phyloP scores from a whole-genome alignment of 345 rosid species.

The Eucalyptus pumila region DNA sequence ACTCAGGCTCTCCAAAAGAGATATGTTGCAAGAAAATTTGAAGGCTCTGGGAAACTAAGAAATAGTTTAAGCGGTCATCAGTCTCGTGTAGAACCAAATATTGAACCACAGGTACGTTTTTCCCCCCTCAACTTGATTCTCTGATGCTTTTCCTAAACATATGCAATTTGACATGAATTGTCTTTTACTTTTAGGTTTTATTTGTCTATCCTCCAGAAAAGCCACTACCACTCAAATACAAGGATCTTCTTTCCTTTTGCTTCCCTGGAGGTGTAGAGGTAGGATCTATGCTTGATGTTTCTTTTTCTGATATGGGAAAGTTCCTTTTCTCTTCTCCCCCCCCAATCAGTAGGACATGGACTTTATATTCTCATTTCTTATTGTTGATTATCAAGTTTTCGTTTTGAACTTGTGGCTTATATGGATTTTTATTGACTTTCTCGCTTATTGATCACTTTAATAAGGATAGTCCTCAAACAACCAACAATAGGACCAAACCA shows the following conservation, averaged over 20 bases:
- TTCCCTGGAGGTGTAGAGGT: conserved; percentile 97
- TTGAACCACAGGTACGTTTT: conserved; percentile 72
- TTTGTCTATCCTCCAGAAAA: conserved; percentile 89
- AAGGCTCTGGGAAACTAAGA: conserved; percentile 56
- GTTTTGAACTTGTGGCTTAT: neutral
- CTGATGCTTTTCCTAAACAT: neutral
- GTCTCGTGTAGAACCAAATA: conserved; percentile 62
- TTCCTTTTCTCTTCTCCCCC: neutral
- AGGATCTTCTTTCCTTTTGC: conserved; percentile 91
- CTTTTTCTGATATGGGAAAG: neutral
- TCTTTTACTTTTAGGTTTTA: conserved; percentile 47
- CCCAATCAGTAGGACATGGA: neutral
- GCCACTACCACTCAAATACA: conserved; percentile 63
- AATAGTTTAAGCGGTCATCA: conserved; percentile 41
- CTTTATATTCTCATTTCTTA: neutral
- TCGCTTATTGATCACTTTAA: neutral
- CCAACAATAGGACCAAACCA: neutral
- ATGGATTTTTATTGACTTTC: neutral
- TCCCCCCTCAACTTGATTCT: neutral
- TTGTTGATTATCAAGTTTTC: neutral
- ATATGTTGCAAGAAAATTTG: conserved; percentile 35
- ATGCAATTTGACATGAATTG: neutral
- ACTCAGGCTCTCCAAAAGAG: conserved; percentile 67
- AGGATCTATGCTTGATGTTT: neutral
- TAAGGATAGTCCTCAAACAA: neutral